A percentile compares a stretch with the other conserved stretches of the same genome.
These are phyloP conservation scores for Kalanchoe fedtschenkoi DNA, from an alignment of 164 flowering plant genomes.

Conservation along the genomic window DNA sequence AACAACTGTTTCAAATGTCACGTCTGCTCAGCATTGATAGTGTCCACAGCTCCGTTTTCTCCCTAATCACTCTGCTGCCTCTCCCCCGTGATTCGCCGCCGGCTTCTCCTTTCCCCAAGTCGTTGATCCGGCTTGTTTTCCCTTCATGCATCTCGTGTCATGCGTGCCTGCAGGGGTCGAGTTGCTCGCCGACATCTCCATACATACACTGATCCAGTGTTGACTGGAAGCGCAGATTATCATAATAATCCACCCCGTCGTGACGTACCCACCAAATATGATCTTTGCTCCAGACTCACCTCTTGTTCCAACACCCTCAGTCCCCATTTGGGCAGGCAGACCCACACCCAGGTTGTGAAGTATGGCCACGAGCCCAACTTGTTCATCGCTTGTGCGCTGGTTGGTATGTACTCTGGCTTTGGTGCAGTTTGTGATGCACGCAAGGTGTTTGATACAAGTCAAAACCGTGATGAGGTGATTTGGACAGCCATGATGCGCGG, in stretches of 20 bases:
- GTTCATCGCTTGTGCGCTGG: slow-evolving; percentile 27
- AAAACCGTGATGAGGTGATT: slow-evolving; percentile 30
- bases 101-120: too few relatives aligned
- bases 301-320: slow-evolving; percentile 13
- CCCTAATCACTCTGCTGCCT: too few relatives aligned
- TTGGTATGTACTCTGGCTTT: slow-evolving; percentile 34
- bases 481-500: slow-evolving; percentile 41
- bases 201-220: neutral
- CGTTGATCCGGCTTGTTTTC: too few relatives aligned
- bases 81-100: too few relatives aligned
- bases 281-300: slow-evolving; percentile 15
- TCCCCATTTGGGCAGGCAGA: slow-evolving; percentile 24
- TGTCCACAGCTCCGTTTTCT: too few relatives aligned
- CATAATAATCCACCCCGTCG: neutral
- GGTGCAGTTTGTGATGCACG: slow-evolving; percentile 22
- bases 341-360: slow-evolving; percentile 26
- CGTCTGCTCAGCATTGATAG: too few relatives aligned
- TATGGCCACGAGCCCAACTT: slow-evolving; percentile 21
- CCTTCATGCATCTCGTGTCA: too few relatives aligned
- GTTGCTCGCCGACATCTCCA: neutral
- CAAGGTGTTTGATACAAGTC: slow-evolving; percentile 26
- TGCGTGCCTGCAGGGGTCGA: neutral
- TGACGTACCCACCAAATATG: slow-evolving; percentile 13
- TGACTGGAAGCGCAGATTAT: neutral
- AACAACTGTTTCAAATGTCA: too few relatives aligned